Base-by-base conservation (phyloP, 495 filamentous ascomycete genomes). In the Jackrogersella minutella region DNA sequence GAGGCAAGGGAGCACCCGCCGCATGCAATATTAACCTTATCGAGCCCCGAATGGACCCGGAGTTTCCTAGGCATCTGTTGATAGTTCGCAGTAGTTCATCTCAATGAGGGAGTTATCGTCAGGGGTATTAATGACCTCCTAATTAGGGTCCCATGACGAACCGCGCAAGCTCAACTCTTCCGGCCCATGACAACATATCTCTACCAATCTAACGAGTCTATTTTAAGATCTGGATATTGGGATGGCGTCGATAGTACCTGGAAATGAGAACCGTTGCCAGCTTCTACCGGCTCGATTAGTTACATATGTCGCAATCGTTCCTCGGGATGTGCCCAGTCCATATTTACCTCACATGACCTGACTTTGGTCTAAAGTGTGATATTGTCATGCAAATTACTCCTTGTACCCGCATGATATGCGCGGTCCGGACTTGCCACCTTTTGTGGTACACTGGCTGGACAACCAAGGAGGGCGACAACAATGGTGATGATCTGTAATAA, bases 1-100 rank as follows among this genome's bases (percentile, higher is more conserved):
- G 16, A 41, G n/a, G 39, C 39, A 41, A 21, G 41, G 41, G 8
- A 2, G 22, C 41, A 24, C n/a, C 41, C n/a, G 44, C 16, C n/a
- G 24, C 44, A 49, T 49, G 44, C 44, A 49, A 49, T 49, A 49
- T 49, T 26, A 46, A 46, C 21, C 41, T 46, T 46, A 46, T 46
- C 40, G 19, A 43, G 40, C 40, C 7, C 22, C 17, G 40, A 10
- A 21, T 21, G 17, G 40, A 43, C 40, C 40, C 40, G 22, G 19
- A 7, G 3, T 16, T 43, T 43, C 40, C 40, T 43, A 19, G 22
- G n/a, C 17, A 19, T 6, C 16, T 43, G 14, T 6, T n/a, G n/a
- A 4, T 17, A 8, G 14, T 7, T 41, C 9, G 17, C 40, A 22
- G 13, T 9, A 19, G 40, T 43, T 43, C 40, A 43, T 43, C 40